These are phyloP conservation scores for Botrytis tulipae DNA, from an alignment of 2,329 filamentous ascomycete genomes.

Conservation along the genomic window DNA sequence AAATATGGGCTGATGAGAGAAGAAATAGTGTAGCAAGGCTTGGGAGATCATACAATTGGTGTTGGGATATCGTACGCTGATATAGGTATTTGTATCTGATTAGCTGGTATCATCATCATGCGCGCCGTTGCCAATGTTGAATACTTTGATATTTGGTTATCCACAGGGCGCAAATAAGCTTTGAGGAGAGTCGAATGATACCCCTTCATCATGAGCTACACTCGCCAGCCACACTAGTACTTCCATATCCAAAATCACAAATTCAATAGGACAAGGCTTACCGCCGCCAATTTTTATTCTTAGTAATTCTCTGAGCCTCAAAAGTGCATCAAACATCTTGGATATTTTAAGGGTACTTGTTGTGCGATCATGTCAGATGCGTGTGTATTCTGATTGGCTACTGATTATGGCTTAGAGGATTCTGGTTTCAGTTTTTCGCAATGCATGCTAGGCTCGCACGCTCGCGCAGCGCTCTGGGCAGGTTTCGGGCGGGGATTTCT, in stretches of 20 bases:
- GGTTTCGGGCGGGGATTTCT: slow-evolving; percentile 16
- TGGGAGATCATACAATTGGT: not conserved
- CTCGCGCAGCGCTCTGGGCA: slow-evolving; percentile 3
- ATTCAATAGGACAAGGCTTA: slow-evolving; percentile 2
- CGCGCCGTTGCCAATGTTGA: not conserved
- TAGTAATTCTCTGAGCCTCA: not conserved
- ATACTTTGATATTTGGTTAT: not conserved
- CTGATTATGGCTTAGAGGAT: not conserved
- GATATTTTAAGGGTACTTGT: not conserved
- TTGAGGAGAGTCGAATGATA: not conserved
- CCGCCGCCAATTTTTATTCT: not conserved
- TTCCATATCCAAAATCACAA: not conserved
- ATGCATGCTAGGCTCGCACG: not conserved
- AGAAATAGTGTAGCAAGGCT: not conserved
- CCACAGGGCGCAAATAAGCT: not conserved
- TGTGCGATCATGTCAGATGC: not conserved
- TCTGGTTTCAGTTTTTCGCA: slow-evolving; percentile 8
- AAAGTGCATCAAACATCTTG: not conserved
- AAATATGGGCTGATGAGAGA: not conserved
- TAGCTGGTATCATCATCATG: not conserved
- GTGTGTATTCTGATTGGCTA: not conserved
- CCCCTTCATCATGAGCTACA: not conserved
- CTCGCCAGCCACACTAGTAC: not conserved
- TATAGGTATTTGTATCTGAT: not conserved
- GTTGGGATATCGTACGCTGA: not conserved